A percentile compares a stretch with the other conserved stretches of the same genome.
These are phyloP conservation scores for Pichia pseudocactophila DNA, from an alignment of 805 yeast genomes.

Conservation along the genomic window DNA sequence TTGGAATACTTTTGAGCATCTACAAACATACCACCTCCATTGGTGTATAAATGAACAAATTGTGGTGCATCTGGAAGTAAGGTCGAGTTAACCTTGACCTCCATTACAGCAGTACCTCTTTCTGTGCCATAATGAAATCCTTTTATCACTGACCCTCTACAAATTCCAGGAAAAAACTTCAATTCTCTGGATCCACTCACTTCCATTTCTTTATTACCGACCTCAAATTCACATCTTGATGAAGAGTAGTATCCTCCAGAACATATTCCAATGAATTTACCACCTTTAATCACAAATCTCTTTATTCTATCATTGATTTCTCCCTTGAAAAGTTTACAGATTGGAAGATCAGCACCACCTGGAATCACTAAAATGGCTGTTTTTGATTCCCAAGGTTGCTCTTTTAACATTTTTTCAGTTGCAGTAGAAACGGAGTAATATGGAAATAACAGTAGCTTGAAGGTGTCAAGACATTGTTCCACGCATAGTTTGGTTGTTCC, in stretches of 20 bases:
- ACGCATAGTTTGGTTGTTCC: slow-evolving; percentile 88
- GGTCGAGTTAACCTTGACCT: slow-evolving; percentile 32
- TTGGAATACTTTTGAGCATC: slow-evolving; percentile 54
- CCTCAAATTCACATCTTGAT: slow-evolving; percentile 72
- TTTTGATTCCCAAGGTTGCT: slow-evolving; percentile 84
- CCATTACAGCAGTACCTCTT: slow-evolving; percentile 59
- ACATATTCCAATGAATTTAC: slow-evolving; percentile 79
- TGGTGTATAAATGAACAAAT: slow-evolving; percentile 45
- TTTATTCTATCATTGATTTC: slow-evolving; percentile 51
- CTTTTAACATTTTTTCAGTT: slow-evolving; percentile 47
- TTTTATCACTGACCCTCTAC: slow-evolving; percentile 69
- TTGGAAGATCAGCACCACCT: slow-evolving; percentile 95
- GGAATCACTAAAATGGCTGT: slow-evolving; percentile 80
- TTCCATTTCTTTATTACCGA: slow-evolving; percentile 59
- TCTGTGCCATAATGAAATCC: slow-evolving; percentile 80
- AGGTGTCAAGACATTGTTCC: slow-evolving; percentile 70
- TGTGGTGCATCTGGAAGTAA: slow-evolving; percentile 23
- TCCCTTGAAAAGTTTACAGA: slow-evolving; percentile 66
- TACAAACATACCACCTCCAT: slow-evolving; percentile 86
- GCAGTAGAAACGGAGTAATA: slow-evolving; percentile 78
- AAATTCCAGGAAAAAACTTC: slow-evolving; percentile 70
- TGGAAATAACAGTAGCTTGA: slow-evolving; percentile 71
- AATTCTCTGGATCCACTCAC: slow-evolving; percentile 83
- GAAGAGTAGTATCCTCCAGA: slow-evolving; percentile 92
- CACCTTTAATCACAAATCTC: slow-evolving; percentile 69